Percentiles rank a stretch among this genome's conserved stretches.
phyloP scores from a whole-genome alignment of 768 basidiomycete genomes.

The Russula lepida region DNA sequence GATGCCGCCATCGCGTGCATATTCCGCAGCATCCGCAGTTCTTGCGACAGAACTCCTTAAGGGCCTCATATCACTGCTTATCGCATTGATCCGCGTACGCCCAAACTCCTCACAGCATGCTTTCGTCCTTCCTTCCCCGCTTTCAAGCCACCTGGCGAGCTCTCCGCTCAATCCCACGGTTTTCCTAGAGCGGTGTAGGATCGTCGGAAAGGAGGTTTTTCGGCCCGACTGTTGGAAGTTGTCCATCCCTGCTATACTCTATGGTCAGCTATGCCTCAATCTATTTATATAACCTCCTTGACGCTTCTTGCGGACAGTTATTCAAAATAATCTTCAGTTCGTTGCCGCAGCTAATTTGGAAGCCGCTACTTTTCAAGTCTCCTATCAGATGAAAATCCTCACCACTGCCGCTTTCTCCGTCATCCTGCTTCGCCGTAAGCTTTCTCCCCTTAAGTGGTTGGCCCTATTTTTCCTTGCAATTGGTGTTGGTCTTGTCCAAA shows the following conservation, averaged over 20 bases:
- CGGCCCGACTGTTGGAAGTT: conserved; percentile 95
- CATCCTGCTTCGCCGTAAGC: conserved; percentile 64
- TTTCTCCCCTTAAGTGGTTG: conserved; percentile 73
- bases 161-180: conserved; percentile 31
- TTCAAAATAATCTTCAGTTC: conserved; percentile 95
- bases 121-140: conserved; percentile 16
- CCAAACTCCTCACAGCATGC: conserved; percentile 27
- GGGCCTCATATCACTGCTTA: conserved; percentile 74
- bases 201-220: conserved; percentile 62
- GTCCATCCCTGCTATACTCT: conserved; percentile 93
- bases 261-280: conserved; percentile 38
- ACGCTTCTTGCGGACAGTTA: conserved; percentile 38
- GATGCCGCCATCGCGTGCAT: conserved; percentile 61
- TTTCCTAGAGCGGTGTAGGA: conserved; percentile 41
- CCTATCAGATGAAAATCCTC: conserved; percentile 95
- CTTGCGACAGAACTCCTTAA: conserved; percentile 92
- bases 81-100: conserved; percentile 68
- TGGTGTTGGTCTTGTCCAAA: conserved; percentile 79
- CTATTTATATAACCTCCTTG: conserved; percentile 1
- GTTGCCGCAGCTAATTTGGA: conserved; percentile 90
- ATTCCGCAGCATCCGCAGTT: conserved; percentile 92
- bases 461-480: conserved; percentile 77
- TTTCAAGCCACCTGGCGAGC: conserved; percentile 25
- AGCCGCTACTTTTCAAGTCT: conserved; percentile 94
- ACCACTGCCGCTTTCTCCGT: conserved; percentile 90